Conservation (phyloP, 495 filamentous ascomycete genomes). For the Penicillium arizonense region DNA sequence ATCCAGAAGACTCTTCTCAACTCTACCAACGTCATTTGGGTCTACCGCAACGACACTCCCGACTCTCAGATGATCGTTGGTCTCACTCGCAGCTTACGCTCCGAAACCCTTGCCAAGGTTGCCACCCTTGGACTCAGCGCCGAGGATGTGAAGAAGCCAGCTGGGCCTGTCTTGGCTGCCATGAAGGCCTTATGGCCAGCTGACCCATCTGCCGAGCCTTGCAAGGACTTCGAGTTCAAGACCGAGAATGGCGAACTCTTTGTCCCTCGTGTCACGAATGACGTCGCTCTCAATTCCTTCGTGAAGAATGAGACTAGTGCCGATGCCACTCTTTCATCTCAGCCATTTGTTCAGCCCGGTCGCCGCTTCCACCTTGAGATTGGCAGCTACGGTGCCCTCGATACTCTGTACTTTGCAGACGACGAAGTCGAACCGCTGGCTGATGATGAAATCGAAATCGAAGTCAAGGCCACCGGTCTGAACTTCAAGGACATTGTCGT, state of each 20-base stretch:
- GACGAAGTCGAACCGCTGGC: conserved; percentile 25
- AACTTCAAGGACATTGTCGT: conserved; percentile 54
- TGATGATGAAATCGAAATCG: conserved; percentile 44
- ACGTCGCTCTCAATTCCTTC: conserved; percentile 45
- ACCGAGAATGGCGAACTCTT: conserved; percentile 32
- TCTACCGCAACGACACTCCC: conserved; percentile 44
- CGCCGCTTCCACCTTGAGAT: conserved; percentile 27
- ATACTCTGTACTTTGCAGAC: conserved; percentile 56
- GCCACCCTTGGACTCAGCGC: conserved; percentile 51
- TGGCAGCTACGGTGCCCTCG: conserved; percentile 43
- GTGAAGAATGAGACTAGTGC: conserved; percentile 49
- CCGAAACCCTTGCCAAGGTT: conserved; percentile 50
- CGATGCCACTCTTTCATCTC: conserved; percentile 31
- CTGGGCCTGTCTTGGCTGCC: conserved; percentile 37
- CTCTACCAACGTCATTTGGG: conserved; percentile 47
- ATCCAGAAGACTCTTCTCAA: conserved; percentile 27
- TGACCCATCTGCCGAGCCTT: conserved; percentile 5
- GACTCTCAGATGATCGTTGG: conserved; percentile 53
- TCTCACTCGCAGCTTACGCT: conserved; percentile 51
- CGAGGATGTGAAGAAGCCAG: conserved; percentile 27
- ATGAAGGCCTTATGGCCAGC: conserved; percentile 22
- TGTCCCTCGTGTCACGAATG: conserved; percentile 46
- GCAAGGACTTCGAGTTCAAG: conserved; percentile 27
- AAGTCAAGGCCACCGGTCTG: conserved; percentile 53
- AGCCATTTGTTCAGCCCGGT: conserved; percentile 25